These are phyloP conservation scores for Rostrohypoxylon terebratum DNA, from an alignment of 495 filamentous ascomycete genomes.

Conservation along the genomic window DNA sequence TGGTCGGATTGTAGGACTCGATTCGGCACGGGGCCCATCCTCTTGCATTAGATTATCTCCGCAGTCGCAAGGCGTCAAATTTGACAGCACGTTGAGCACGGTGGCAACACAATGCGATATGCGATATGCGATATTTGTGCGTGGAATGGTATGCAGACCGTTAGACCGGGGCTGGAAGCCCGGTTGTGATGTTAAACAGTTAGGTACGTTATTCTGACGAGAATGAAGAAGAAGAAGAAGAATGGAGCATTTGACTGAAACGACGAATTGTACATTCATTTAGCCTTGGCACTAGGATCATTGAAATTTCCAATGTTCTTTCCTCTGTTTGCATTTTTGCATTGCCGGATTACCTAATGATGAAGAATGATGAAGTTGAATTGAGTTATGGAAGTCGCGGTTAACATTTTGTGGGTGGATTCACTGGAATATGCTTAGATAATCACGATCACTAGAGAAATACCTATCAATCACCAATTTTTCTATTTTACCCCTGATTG, in stretches of 20 bases:
- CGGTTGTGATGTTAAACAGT: slow-evolving; percentile 33
- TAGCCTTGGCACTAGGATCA: slow-evolving; percentile 3
- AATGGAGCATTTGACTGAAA: background rate
- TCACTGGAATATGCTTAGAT: background rate
- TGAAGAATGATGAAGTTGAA: slow-evolving; percentile 14
- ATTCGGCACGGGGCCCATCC: slow-evolving; percentile 19
- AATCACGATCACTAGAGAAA: slow-evolving; percentile 4
- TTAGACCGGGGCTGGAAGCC: background rate
- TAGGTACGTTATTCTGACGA: slow-evolving; percentile 35
- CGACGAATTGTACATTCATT: slow-evolving; percentile 10
- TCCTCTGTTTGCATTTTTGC: slow-evolving; percentile 1
- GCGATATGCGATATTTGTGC: slow-evolving; percentile 41
- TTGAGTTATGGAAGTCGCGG: slow-evolving; percentile 1
- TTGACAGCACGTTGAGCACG: slow-evolving; percentile 15
- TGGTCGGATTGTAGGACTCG: slow-evolving; percentile 26
- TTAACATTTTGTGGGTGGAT: background rate
- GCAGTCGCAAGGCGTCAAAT: slow-evolving; percentile 16
- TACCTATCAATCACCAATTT: no score
- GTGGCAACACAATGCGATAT: slow-evolving; percentile 34
- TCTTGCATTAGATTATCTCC: slow-evolving; percentile 31
- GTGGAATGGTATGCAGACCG: slow-evolving; percentile 17
- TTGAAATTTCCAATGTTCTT: background rate
- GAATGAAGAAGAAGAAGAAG: background rate
- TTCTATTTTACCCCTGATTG: background rate
- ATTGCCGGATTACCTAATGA: slow-evolving; percentile 27